Evolutionary conservation across 495 filamentous ascomycete species (phyloP), one percentile per base, ranked within the genome.

Genomic region (Hyaloscypha bicolor): DNA sequence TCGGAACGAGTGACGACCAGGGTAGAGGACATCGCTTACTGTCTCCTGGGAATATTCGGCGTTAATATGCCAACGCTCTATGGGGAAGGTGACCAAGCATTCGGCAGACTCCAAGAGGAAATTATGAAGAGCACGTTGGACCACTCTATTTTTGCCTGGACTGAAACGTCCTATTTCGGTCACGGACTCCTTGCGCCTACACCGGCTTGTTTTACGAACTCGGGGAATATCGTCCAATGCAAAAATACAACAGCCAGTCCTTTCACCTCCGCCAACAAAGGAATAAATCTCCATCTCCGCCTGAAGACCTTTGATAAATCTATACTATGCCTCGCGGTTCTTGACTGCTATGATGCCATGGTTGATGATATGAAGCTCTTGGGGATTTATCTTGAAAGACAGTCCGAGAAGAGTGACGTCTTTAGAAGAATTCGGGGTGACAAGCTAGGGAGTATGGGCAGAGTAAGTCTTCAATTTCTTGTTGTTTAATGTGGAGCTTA

Each of bases 41-140:
- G 71, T 45, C 55, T 76, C 37, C 71, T 19, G 1, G 74, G 74
- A 2, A 37, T 76, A 5, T 74, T 75, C 32, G 22, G 63, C 14
- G 68, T 75, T 6, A 69, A 74, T 31, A 71, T 76, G 69, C 75
- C 75, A 4, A 58, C 73, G 21, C 42, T 76, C 5, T 75, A 76
- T 56, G 75, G 75, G 0, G 75, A 76, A 59, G 70, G 74, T 8
- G 19, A 51, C 16, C 62, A 65, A 30, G 74, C 72, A 9, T 76
- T 60, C 48, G 29, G 56, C 21, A 68, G 75, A 48, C 70, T 76
- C 1, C 72, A 76, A 48, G 48, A 68, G 11, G 74, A 77, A 39
- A 76, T 77, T 4, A 66, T 76, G 29, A 73, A 62, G 35, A 48
- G 12, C 3, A 62, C 64, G 12, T 51, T 65, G 12, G 75, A 76